Percentiles rank a stretch among this genome's conserved stretches.
These are phyloP conservation scores for Candida lessepsii DNA, from an alignment of 805 yeast species.

Conservation along the genomic window DNA sequence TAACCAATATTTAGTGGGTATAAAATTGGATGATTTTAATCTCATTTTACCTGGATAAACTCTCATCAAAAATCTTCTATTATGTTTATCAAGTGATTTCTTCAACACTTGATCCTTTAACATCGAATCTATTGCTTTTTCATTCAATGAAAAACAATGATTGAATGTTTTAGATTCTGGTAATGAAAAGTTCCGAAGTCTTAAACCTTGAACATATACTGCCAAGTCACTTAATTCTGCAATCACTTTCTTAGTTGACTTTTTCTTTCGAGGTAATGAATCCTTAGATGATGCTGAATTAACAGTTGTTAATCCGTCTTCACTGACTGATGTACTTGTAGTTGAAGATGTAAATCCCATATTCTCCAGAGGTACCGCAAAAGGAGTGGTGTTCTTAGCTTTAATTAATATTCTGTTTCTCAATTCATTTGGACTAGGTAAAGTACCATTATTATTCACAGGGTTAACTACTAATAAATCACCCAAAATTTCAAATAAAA, in stretches of 20 bases:
- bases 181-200: conserved; percentile 76
- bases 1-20: conserved; percentile 78
- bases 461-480: conserved; percentile 50
- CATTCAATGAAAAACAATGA: conserved; percentile 87
- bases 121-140: conserved; percentile 63
- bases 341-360: conserved; percentile 17
- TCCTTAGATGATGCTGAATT: conserved; percentile 8
- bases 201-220: conserved; percentile 70
- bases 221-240: conserved; percentile 59
- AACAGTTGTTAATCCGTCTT: conserved; percentile 25
- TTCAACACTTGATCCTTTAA: conserved; percentile 57
- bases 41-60: conserved; percentile 84
- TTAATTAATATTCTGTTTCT: conserved; percentile 74
- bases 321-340: conserved; percentile 42
- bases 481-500: conserved; percentile 58
- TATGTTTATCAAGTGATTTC: conserved; percentile 69
- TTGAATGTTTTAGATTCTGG: conserved; percentile 80
- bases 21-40: conserved; percentile 75
- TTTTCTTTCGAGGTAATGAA: conserved; percentile 22
- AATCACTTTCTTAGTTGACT: conserved; percentile 22
- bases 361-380: conserved; percentile 9
- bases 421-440: conserved; percentile 76
- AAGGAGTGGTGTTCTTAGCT: conserved; percentile 56
- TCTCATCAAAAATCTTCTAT: conserved; percentile 70
- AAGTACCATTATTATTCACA: conserved; percentile 23